Evolutionary conservation across 2,329 filamentous ascomycete genomes (phyloP), one percentile per base, ranked within the genome.

Genomic region (Balansia obtecta): DNA sequence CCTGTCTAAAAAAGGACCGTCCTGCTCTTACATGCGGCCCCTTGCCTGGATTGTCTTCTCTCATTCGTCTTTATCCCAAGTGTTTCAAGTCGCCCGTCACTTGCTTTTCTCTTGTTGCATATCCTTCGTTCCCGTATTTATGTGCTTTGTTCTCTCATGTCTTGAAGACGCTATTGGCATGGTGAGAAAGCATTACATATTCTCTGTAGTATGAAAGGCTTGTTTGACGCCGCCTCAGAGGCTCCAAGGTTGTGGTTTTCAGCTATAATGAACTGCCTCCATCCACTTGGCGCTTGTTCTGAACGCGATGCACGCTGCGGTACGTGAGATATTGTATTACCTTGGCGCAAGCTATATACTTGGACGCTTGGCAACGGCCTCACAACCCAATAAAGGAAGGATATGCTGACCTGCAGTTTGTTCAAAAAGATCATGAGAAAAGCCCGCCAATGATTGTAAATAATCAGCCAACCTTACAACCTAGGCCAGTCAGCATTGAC

Each of bases 161-260:
- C 39, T 11, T 43, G 39, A 43, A 37, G 18, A 46, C 27, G 16
- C 43, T 16, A 48, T 50, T 51, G 55, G 51, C 50, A 55, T 55
- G 27, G 30, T n/a, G 41, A 45, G 42, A 11, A 18, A 34, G 18
- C 39, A 39, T 42, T 34, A 49, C 44, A 42, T 50, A 48, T 48
- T 51, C 30, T 45, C 50, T 50, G 51, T 62, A 65, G 60, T 54
- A 73, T 73, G 69, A 71, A 66, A 61, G 56, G 60, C 56, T 61
- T 68, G 60, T 66, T 63, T 63, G 66, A 64, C 60, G 67, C 71
- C 59, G 61, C 71, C 55, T 60, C 62, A 61, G 67, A 67, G 59
- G 63, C 65, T 44, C 69, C 68, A 60, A 58, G 66, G 53, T 72
- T 72, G 54, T 77, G 73, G 71, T 66, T 76, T 53, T 65, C 68